phyloP scores from a whole-genome alignment of 2,329 filamentous ascomycete species.

The Colletotrichum orbiculare region DNA sequence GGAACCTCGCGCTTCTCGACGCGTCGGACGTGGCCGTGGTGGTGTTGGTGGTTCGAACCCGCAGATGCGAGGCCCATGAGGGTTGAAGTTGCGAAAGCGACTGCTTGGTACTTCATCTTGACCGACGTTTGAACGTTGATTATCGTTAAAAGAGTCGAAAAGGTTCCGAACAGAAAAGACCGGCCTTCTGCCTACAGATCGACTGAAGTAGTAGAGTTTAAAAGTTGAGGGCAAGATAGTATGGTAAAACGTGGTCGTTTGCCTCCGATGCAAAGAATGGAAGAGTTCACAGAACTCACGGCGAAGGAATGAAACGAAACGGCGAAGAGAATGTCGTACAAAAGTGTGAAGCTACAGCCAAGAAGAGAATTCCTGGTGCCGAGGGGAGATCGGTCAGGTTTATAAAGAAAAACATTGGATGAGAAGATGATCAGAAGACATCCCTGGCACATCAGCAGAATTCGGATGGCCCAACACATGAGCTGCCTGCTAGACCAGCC shows the following conservation, averaged over 20 bases:
- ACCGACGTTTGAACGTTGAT: constrained; percentile 10
- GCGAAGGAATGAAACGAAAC: constrained; percentile 34
- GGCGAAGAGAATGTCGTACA: constrained; percentile 28
- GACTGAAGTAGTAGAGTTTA: constrained; percentile 18
- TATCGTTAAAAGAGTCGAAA: constrained; percentile 2
- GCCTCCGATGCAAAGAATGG: constrained; percentile 37
- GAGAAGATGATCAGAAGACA: constrained; percentile 14
- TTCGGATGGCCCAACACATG: constrained; percentile 26
- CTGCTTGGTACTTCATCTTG: constrained; percentile 39
- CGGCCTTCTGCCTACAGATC: constrained; percentile 25
- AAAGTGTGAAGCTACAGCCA: constrained; percentile 28
- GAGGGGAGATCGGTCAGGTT: constrained; percentile 21
- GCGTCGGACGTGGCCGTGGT: constrained; percentile 36
- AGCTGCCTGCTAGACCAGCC: constrained; percentile 12
- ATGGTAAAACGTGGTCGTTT: background rate
- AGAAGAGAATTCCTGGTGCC: constrained; percentile 12
- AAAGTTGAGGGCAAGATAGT: background rate
- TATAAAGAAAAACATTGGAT: constrained; percentile 30
- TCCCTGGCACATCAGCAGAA: constrained; percentile 17
- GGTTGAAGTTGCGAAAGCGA: constrained; percentile 30
- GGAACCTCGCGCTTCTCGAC: constrained; percentile 54
- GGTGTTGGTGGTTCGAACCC: constrained; percentile 20
- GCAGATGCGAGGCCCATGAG: constrained; percentile 28
- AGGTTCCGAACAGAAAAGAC: constrained; percentile 25
- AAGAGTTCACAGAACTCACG: constrained; percentile 39